These are phyloP conservation scores for Raffaelea arxii DNA, from an alignment of 2,329 filamentous ascomycete genomes.

Conservation along the genomic window DNA sequence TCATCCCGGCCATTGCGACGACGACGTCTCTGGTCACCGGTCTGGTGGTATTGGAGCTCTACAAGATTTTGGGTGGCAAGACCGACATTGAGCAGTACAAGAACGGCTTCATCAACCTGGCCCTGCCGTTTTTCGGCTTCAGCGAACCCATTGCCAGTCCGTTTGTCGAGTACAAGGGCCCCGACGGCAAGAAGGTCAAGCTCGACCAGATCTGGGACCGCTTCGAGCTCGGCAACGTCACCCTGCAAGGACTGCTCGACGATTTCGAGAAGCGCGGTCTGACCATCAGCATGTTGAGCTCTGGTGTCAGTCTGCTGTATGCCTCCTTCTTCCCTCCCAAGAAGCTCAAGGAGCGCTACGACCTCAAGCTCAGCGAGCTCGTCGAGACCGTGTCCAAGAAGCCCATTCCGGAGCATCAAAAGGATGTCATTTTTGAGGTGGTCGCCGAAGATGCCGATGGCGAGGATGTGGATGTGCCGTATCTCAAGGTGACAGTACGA, in stretches of 20 bases:
- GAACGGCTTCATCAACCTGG: conserved; percentile 96
- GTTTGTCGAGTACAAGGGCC: conserved; percentile 81
- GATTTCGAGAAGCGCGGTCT: conserved; percentile 75
- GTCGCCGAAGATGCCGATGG: conserved; percentile 81
- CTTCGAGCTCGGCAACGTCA: conserved; percentile 82
- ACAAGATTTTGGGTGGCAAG: conserved; percentile 95
- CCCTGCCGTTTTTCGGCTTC: conserved; percentile 95
- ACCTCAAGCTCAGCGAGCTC: conserved; percentile 77
- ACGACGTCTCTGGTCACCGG: conserved; percentile 94
- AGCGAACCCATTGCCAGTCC: conserved; percentile 91
- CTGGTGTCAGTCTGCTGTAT: conserved; percentile 91
- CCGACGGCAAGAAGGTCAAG: conserved; percentile 65
- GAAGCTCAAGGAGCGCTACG: conserved; percentile 72
- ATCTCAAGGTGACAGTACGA: conserved; percentile 76
- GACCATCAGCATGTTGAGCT: conserved; percentile 85
- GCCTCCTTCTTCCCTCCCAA: conserved; percentile 78
- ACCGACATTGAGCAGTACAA: conserved; percentile 97
- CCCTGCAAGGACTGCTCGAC: conserved; percentile 72
- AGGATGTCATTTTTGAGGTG: conserved; percentile 93
- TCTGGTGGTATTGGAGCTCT: conserved; percentile 83
- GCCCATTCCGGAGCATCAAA: conserved; percentile 80
- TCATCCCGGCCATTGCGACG: conserved; percentile 96
- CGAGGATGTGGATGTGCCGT: conserved; percentile 94
- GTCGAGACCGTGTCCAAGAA: conserved; percentile 89
- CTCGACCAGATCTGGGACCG: conserved; percentile 98